These are phyloP conservation scores for Erysimum cheiri DNA, from an alignment of 441 rosid genomes.

Conservation along the genomic window DNA sequence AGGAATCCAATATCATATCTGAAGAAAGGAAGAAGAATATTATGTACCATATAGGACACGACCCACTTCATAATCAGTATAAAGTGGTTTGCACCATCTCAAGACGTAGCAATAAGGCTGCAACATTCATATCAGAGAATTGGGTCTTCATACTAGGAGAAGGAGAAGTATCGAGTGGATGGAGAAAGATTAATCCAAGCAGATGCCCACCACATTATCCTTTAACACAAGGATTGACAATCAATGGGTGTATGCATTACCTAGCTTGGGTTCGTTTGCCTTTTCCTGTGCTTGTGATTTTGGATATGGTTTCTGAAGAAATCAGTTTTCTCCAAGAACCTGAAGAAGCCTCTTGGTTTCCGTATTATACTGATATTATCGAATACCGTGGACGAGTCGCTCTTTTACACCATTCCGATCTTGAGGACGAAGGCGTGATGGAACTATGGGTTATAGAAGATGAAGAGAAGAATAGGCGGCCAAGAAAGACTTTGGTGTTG, in stretches of 20 bases:
- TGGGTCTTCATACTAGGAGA: slow-evolving; percentile 25
- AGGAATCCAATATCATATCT: slow-evolving; percentile 10
- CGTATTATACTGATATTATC: too few relatives aligned
- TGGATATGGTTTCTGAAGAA: too few relatives aligned
- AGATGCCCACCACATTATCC: background rate
- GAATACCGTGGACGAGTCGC: too few relatives aligned
- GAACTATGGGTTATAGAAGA: slow-evolving; percentile 4
- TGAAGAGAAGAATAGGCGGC: slow-evolving; percentile 15
- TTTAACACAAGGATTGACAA: background rate
- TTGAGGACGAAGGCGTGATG: background rate
- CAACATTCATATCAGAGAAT: background rate
- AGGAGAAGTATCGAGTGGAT: background rate
- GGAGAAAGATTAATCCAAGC: slow-evolving; percentile 29
- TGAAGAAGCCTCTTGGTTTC: too few relatives aligned
- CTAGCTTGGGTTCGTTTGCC: background rate
- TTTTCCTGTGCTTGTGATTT: background rate
- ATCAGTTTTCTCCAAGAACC: too few relatives aligned
- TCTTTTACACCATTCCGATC: too few relatives aligned
- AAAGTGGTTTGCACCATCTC: slow-evolving; percentile 22
- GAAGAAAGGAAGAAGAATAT: background rate
- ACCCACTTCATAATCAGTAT: slow-evolving; percentile 15
- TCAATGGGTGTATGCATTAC: slow-evolving; percentile 19
- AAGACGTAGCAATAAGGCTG: too few relatives aligned
- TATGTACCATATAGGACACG: slow-evolving; percentile 13
- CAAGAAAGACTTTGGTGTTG: slow-evolving; percentile 18